Conservation (phyloP, 768 basidiomycete genomes). For the Mycena crocata region DNA sequence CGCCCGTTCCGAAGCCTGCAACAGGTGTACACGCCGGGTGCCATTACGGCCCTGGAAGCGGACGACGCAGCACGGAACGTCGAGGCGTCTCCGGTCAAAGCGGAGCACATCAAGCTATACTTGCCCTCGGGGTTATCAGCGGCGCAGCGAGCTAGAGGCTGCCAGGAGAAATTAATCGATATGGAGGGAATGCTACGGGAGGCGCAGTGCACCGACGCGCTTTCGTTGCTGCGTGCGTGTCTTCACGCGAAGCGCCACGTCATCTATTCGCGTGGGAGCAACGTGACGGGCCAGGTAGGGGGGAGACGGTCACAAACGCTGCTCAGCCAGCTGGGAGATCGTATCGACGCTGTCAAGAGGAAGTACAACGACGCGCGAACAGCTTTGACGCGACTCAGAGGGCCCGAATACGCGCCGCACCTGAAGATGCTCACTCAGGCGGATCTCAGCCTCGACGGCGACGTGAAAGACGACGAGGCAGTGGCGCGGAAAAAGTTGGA, state of each 20-base stretch:
- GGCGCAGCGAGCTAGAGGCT: not conserved
- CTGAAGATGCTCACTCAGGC: too few species aligned
- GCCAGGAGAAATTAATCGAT: not conserved
- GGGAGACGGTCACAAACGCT: not conserved
- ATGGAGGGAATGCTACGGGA: constrained; percentile 9
- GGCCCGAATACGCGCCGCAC: not conserved
- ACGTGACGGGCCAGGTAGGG: constrained; percentile 1
- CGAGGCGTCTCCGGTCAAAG: not conserved
- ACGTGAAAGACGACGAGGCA: too few species aligned
- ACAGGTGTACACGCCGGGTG: constrained; percentile 13
- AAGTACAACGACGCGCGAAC: not conserved
- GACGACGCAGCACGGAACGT: not conserved
- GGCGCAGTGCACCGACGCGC: constrained; percentile 10
- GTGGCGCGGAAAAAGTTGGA: not conserved
- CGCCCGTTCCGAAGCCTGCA: constrained; percentile 1
- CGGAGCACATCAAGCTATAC: constrained; percentile 12
- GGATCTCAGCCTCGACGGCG: too few species aligned
- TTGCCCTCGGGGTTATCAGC: not conserved
- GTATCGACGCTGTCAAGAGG: not conserved
- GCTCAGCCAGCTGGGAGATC: not conserved
- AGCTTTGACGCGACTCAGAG: not conserved
- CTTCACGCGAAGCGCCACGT: constrained; percentile 18
- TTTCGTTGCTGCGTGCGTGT: not conserved
- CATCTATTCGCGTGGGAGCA: constrained; percentile 2
- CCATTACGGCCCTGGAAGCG: not conserved